Evolutionary conservation across 2,329 filamentous ascomycete genomes (phyloP), one percentile per base, ranked within the genome.

Genomic region (Colletotrichum sp.): DNA sequence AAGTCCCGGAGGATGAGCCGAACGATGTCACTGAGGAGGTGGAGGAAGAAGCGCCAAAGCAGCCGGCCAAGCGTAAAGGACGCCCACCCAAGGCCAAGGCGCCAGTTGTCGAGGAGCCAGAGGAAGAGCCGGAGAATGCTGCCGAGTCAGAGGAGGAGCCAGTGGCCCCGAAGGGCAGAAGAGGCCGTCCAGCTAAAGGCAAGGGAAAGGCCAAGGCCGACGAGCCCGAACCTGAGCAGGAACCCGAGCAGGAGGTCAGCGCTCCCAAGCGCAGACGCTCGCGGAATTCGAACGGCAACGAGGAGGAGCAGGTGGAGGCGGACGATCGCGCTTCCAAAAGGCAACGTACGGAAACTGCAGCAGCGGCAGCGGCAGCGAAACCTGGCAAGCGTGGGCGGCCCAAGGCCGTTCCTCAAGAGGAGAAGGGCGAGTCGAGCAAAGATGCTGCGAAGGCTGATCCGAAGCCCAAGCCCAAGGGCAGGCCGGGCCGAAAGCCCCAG

Each of bases 401-500:
- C 34, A 84, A 79, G 76, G 71, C 73, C n/a, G 36, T 7, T 36
- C 7, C 75, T n/a, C 43, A 36, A 7, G 72, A 48, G 24, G 71
- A 68, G 71, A 82, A 82, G 67, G 65, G 77, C 3, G 76, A 72
- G 10, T 72, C 73, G 70, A 63, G 61, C 52, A 76, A 39, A 74
- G 60, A 63, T 72, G 77, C 57, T 21, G 68, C 72, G 52, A 78
- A 79, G 66, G 66, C 78, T 24, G 79, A 78, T 69, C 65, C 71
- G 36, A 79, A 82, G 78, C 76, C 78, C 74, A 80, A 83, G 77
- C 74, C 75, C 14, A 77, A 57, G 55, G 71, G 71, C 5, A 84
- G 84, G 61, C 81, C 80, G 2, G 81, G 82, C 57, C 80, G 83
- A 24, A 84, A 82, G 77, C 82, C 82, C 77, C 86, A 85, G 75